A percentile compares a stretch with the other conserved stretches of the same genome.
phyloP scores from a whole-genome alignment of 2,329 filamentous ascomycete genomes.

The Nectriaceae sp. region DNA sequence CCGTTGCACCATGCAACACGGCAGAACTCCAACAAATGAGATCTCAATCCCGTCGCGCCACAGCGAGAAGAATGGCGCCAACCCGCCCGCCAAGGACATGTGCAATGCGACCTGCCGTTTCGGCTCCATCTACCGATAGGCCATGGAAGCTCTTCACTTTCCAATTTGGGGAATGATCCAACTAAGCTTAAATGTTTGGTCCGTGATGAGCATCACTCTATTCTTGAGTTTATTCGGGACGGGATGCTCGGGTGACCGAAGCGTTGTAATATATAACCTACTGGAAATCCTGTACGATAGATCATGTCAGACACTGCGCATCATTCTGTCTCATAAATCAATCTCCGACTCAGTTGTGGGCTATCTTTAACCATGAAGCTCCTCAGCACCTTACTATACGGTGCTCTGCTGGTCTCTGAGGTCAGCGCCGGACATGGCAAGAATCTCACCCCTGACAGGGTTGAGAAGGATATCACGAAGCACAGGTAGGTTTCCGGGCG shows the following conservation, averaged over 20 bases:
- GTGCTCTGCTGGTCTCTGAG: constrained; percentile 20
- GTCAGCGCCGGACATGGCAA: constrained; percentile 19
- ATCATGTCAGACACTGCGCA: neutral
- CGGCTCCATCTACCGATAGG: constrained; percentile 17
- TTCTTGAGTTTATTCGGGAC: neutral
- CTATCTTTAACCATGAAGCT: constrained; percentile 21
- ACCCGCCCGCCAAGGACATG: constrained; percentile 19
- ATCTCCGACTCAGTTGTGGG: neutral
- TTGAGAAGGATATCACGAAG: constrained; percentile 27
- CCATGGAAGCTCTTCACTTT: constrained; percentile 7
- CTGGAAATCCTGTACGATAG: constrained; percentile 3
- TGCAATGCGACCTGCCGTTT: constrained; percentile 25
- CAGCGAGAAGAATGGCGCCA: constrained; percentile 13
- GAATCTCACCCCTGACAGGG: constrained; percentile 24
- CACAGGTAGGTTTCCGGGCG: constrained; percentile 15
- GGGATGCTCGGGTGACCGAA: neutral
- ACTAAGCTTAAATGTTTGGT: neutral
- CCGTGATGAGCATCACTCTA: constrained; percentile 6
- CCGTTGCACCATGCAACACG: constrained; percentile 2
- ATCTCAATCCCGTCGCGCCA: constrained; percentile 6
- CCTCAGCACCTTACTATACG: constrained; percentile 19
- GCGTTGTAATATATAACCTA: constrained; percentile 15
- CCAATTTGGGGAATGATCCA: constrained; percentile 10
- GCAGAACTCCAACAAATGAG: constrained; percentile 15
- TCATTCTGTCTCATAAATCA: neutral